Conservation (phyloP, 2,329 filamentous ascomycete genomes). For the Volutella citrinella region DNA sequence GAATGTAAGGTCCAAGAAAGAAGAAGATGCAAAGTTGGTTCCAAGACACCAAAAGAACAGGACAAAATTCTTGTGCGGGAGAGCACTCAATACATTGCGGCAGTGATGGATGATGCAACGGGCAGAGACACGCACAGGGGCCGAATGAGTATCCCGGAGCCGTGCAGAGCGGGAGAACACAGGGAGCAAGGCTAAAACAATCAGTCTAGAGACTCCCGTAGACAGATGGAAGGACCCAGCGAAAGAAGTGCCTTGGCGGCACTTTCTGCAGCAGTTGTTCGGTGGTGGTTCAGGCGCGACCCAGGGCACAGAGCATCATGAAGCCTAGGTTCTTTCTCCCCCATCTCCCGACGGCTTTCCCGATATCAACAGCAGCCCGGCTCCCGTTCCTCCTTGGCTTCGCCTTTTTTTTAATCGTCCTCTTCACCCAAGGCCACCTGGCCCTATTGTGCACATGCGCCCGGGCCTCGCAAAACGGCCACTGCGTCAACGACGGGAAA, state of each 20-base stretch:
- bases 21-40: slow-evolving; percentile 31
- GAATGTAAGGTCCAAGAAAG: slow-evolving; percentile 22
- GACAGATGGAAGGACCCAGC: no score
- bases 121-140: slow-evolving; percentile 18
- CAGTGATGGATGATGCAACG: slow-evolving; percentile 29
- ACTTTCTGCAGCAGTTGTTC: no score
- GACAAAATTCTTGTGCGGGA: slow-evolving; percentile 22
- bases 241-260: no score
- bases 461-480: slow-evolving; percentile 2
- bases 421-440: slow-evolving; percentile 1
- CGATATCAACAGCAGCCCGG: no score
- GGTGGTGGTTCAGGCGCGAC: no score
- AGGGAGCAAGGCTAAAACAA: slow-evolving; percentile 1
- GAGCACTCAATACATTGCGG: slow-evolving; percentile 37
- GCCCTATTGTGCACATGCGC: no score
- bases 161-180: not conserved
- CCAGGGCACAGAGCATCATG: no score
- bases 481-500: slow-evolving; percentile 12
- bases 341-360: no score
- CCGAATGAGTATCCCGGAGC: slow-evolving; percentile 6
- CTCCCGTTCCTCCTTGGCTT: no score
- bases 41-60: slow-evolving; percentile 44
- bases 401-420: no score
- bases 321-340: no score
- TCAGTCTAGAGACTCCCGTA: no score